Evolutionary conservation across 1,284 basidiomycete species (phyloP).

Genomic region (Sanguinoderma infundibulare): DNA sequence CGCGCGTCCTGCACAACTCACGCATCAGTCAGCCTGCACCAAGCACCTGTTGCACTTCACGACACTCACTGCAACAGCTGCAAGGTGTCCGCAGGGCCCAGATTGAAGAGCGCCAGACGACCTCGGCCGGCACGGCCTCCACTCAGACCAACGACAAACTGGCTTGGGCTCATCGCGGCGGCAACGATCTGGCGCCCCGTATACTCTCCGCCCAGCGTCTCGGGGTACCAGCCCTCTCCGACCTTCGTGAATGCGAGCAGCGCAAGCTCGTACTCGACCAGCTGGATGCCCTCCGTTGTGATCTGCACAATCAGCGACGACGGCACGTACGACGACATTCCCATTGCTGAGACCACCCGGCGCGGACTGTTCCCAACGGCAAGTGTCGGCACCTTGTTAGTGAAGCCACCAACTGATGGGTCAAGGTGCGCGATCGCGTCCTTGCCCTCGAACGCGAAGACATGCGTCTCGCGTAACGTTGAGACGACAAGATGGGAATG

Average conservation of each 20-base stretch:
- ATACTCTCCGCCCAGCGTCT: conserved; percentile 30
- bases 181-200: conserved; percentile 60
- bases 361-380: conserved; percentile 62
- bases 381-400: conserved; percentile 60
- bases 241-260: conserved; percentile 38
- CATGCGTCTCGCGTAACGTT: conserved; percentile 53
- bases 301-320: conserved; percentile 74
- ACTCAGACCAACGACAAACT: conserved; percentile 68
- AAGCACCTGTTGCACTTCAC: no score
- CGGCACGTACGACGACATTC: conserved; percentile 47
- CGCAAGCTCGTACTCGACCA: conserved; percentile 57
- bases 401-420: conserved; percentile 46
- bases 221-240: conserved; percentile 39
- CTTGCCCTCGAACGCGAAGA: conserved; percentile 53
- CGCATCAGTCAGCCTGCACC: neutral
- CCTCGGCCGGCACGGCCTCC: conserved; percentile 52
- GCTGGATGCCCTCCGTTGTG: conserved; percentile 55
- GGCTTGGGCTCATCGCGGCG: conserved; percentile 66
- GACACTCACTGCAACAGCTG: conserved; percentile 40
- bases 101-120: conserved; percentile 53
- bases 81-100: conserved; percentile 47
- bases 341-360: conserved; percentile 33
- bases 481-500: conserved; percentile 65
- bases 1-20: conserved; percentile 19
- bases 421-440: conserved; percentile 45